Conservation (phyloP, 2,329 filamentous ascomycete genomes). For the Cladophialophora exuberans region DNA sequence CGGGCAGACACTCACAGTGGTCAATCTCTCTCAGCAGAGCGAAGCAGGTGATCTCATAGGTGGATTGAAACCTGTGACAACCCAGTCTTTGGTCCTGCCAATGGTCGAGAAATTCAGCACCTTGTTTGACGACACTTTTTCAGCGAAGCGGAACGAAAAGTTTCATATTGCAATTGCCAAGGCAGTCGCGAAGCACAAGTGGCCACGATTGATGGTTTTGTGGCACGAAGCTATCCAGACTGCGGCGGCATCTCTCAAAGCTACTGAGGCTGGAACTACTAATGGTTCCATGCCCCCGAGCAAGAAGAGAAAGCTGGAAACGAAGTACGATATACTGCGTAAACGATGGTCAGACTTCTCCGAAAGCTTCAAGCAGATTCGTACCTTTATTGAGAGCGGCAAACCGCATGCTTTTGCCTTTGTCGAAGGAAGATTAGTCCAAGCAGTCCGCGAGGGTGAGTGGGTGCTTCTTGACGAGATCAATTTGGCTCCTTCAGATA, state of each 20-base stretch:
- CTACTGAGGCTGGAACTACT: constrained; percentile 33
- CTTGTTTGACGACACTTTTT: constrained; percentile 85
- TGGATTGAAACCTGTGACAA: constrained; percentile 94
- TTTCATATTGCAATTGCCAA: constrained; percentile 83
- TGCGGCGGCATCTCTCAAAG: constrained; percentile 69
- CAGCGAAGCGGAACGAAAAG: constrained; percentile 80
- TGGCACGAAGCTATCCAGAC: constrained; percentile 90
- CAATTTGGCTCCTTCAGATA: constrained; percentile 92
- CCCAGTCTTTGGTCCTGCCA: constrained; percentile 82
- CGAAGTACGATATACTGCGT: constrained; percentile 58
- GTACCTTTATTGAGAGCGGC: constrained; percentile 72
- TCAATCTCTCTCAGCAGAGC: constrained; percentile 97
- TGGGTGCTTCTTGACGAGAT: constrained; percentile 98
- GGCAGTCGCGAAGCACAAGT: constrained; percentile 78
- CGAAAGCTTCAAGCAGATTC: constrained; percentile 73
- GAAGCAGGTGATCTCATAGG: constrained; percentile 95
- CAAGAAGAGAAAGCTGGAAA: constrained; percentile 71
- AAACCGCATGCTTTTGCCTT: constrained; percentile 92
- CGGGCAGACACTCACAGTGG: constrained; percentile 83
- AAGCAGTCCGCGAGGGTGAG: constrained; percentile 92
- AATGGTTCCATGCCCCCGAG: constrained; percentile 48
- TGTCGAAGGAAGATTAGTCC: constrained; percentile 92
- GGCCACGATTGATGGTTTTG: constrained; percentile 80
- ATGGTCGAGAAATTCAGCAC: constrained; percentile 93
- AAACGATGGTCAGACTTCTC: constrained; percentile 82